phyloP scores from a whole-genome alignment of 768 basidiomycete species.

The Megacollybia marginata region DNA sequence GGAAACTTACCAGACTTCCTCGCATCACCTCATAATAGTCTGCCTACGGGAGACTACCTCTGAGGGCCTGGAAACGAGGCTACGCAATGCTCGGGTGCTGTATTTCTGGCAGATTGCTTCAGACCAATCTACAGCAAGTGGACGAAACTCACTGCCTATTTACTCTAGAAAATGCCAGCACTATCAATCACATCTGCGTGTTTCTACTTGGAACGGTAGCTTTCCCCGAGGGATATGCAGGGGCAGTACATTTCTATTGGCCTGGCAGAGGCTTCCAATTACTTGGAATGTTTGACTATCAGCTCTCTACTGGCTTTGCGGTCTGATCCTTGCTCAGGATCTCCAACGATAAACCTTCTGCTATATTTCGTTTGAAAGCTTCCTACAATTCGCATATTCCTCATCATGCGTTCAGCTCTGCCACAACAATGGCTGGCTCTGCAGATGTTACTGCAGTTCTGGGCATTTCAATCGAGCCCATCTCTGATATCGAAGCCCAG shows the following conservation, averaged over 20 bases:
- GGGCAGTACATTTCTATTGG: constrained; percentile 81
- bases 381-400: constrained; percentile 40
- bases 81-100: constrained; percentile 70
- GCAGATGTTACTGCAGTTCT: constrained; percentile 62
- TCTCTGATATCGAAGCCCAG: constrained; percentile 53
- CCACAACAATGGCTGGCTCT: constrained; percentile 22
- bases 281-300: constrained; percentile 58
- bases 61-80: no score
- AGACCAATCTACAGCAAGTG: constrained; percentile 75
- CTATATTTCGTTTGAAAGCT: constrained; percentile 77
- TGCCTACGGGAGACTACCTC: not conserved
- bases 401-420: constrained; percentile 31
- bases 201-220: constrained; percentile 78
- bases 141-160: constrained; percentile 82
- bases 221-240: constrained; percentile 79
- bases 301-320: not conserved
- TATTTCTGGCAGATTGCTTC: constrained; percentile 69
- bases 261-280: constrained; percentile 83
- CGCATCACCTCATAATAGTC: no score
- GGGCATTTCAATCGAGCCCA: constrained; percentile 75
- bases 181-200: constrained; percentile 81
- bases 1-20: no score
- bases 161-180: constrained; percentile 59
- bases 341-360: constrained; percentile 85
- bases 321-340: constrained; percentile 41